Percentiles rank a stretch among this genome's conserved stretches.
Conservation (phyloP, 371 early-diverging fungal genomes). For the Lichtheimia ramosa region DNA sequence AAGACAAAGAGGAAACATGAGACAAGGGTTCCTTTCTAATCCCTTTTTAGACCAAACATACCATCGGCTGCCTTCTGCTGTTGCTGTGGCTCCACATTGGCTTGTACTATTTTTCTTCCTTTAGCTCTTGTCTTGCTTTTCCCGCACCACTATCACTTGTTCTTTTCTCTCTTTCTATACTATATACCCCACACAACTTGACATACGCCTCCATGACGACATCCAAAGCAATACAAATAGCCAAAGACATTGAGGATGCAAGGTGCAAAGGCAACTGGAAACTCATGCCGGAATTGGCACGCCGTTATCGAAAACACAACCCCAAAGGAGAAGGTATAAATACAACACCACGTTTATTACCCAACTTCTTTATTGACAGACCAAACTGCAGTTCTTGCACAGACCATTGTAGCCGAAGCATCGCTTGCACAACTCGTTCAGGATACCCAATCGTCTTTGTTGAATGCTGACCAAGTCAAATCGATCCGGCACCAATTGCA, state of each 20-base stretch:
- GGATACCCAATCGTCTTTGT: conserved; percentile 14
- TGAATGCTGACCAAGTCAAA: conserved; percentile 24
- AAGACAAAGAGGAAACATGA: no score
- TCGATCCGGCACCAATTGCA: conserved; percentile 27
- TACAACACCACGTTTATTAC: background rate
- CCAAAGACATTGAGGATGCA: conserved; percentile 55
- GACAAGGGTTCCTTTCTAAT: no score
- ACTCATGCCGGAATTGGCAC: conserved; percentile 60
- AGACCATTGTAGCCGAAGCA: conserved; percentile 48
- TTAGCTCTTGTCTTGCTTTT: no score
- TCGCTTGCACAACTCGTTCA: conserved; percentile 20
- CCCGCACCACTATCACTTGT: background rate
- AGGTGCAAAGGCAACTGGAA: conserved; percentile 59
- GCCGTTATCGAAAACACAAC: conserved; percentile 64
- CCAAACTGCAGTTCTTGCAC: conserved; percentile 35
- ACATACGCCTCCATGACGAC: conserved; percentile 8
- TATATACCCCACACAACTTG: conserved; percentile 1
- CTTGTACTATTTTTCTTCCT: no score
- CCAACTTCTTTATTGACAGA: background rate
- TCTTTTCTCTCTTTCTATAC: background rate
- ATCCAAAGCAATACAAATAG: conserved; percentile 18
- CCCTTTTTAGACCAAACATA: no score
- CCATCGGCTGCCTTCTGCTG: no score
- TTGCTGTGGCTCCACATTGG: no score
- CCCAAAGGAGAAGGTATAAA: conserved; percentile 62